Conservation (phyloP, 1,139 yeast species). For the Yamadazyma sp. region DNA sequence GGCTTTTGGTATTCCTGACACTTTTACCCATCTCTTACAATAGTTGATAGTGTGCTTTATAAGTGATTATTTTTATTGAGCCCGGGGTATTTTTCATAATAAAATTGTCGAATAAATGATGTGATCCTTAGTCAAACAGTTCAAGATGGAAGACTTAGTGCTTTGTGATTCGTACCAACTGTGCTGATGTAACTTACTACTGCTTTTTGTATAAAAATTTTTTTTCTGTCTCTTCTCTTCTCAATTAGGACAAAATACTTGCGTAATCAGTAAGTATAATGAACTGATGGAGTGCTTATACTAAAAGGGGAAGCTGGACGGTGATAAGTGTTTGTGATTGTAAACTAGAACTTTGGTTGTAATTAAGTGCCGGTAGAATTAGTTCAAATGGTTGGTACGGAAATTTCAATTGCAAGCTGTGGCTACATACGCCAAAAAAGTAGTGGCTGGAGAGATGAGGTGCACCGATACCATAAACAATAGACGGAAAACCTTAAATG, state of each 20-base stretch:
- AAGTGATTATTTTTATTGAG: not conserved
- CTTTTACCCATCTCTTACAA: constrained; percentile 6
- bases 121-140: not conserved
- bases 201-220: not conserved
- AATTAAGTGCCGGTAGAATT: not conserved
- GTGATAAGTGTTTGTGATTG: not conserved
- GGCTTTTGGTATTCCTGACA: constrained; percentile 3
- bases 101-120: not conserved
- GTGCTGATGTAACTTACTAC: not conserved
- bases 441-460: constrained; percentile 3
- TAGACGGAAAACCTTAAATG: not conserved
- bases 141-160: not conserved
- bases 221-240: constrained; percentile 6
- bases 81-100: constrained; percentile 5
- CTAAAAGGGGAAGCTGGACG: too few species aligned
- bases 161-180: not conserved
- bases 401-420: not conserved
- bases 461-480: not conserved
- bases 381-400: too few species aligned
- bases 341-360: too few species aligned
- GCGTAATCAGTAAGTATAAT: constrained; percentile 7
- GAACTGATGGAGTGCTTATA: too few species aligned
- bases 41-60: constrained; percentile 2
- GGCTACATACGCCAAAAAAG: not conserved
- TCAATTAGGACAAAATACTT: constrained; percentile 6